These are phyloP conservation scores for Allomyces macrogynus DNA, from an alignment of 192 early-diverging fungal species.

Conservation along the genomic window DNA sequence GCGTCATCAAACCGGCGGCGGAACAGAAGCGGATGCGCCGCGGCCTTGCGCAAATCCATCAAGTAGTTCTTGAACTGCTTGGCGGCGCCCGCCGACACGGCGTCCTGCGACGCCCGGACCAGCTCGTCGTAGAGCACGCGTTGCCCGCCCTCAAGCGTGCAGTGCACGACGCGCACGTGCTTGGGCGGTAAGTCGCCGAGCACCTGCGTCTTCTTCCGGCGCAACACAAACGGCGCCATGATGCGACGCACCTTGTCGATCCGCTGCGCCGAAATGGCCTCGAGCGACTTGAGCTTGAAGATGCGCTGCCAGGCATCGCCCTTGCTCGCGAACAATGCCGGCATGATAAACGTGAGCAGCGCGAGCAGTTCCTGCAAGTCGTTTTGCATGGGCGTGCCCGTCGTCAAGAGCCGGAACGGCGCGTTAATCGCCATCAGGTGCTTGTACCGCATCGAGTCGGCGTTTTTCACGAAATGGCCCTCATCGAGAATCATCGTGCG, in stretches of 20 bases:
- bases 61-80: conserved; percentile 16
- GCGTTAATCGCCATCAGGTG: conserved; percentile 42
- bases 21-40: conserved; percentile 65
- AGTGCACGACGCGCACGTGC: conserved; percentile 23
- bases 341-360: conserved; percentile 71
- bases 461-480: conserved; percentile 84
- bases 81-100: conserved; percentile 3
- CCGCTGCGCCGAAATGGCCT: conserved; percentile 23
- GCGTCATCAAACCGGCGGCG: conserved; percentile 36
- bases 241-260: conserved; percentile 59
- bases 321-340: conserved; percentile 42
- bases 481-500: conserved; percentile 66
- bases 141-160: conserved; percentile 27
- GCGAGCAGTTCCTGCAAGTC: conserved; percentile 76
- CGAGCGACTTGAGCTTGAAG: conserved; percentile 35
- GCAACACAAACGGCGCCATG: conserved; percentile 73
- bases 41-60: conserved; percentile 68
- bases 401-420: conserved; percentile 47
- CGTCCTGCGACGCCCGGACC: conserved; percentile 4
- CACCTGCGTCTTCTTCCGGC: conserved; percentile 56
- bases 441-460: conserved; percentile 52
- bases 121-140: conserved; percentile 29
- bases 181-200: conserved; percentile 43
- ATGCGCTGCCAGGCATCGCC: conserved; percentile 27
- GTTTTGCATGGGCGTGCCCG: conserved; percentile 73